A percentile compares a stretch with the other conserved stretches of the same genome.
Evolutionary conservation across 2,329 filamentous ascomycete species (phyloP).

Genomic region (Exophiala sp.): DNA sequence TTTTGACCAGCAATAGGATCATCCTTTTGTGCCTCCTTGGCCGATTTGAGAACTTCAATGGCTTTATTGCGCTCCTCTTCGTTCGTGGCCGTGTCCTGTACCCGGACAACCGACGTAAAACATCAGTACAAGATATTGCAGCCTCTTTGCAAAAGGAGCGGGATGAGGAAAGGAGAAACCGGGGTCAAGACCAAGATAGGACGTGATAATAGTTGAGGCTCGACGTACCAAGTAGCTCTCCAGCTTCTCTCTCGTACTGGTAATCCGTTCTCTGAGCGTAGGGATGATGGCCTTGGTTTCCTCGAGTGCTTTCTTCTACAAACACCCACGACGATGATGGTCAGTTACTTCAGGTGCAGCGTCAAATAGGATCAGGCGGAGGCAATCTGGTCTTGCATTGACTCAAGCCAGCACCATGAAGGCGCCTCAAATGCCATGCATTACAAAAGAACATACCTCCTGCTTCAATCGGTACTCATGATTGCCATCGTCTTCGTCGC

Average conservation of each 20-base stretch:
- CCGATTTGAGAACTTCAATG: slow-evolving; percentile 49
- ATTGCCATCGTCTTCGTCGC: slow-evolving; percentile 70
- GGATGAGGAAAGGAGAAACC: too few species aligned
- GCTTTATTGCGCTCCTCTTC: slow-evolving; percentile 51
- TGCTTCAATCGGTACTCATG: slow-evolving; percentile 74
- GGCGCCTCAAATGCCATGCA: too few species aligned
- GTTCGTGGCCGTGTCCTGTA: slow-evolving; percentile 40
- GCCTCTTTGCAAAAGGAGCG: too few species aligned
- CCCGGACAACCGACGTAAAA: neutral
- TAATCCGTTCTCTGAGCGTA: slow-evolving; percentile 64
- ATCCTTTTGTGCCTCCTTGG: slow-evolving; percentile 36
- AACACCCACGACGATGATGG: neutral
- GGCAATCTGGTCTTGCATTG: too few species aligned
- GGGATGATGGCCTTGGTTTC: slow-evolving; percentile 82
- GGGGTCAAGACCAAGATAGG: too few species aligned
- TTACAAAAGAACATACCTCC: slow-evolving; percentile 57
- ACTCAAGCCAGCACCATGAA: too few species aligned
- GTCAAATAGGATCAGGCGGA: too few species aligned
- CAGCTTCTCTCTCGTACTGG: slow-evolving; percentile 63
- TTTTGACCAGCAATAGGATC: slow-evolving; percentile 29
- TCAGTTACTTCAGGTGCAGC: too few species aligned
- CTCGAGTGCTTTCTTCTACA: slow-evolving; percentile 69
- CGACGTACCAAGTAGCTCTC: slow-evolving; percentile 65
- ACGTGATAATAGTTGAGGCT: too few species aligned
- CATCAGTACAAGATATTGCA: neutral